Evolutionary conservation across 306 rosid species (phyloP), one percentile per base, ranked within the genome.

Genomic region (Castanea crenata): DNA sequence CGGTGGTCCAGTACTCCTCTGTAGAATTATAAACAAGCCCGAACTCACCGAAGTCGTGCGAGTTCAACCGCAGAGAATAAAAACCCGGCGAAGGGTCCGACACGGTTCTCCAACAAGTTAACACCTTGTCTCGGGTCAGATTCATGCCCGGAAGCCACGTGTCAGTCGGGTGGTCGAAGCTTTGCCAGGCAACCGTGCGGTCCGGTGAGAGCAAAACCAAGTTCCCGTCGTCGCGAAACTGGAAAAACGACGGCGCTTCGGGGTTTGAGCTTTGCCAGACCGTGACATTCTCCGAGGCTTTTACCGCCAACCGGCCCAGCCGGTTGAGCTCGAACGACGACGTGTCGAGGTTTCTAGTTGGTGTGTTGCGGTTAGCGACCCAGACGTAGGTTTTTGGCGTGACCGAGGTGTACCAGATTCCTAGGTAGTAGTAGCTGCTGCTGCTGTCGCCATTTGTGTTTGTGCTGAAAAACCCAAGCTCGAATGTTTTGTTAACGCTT

Each of bases 141-240:
- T 93, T 90, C 91, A 93, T 91, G 1, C 94, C 98, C 0, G 98
- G 97, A 0, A 93, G 87, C 97, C 97, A 93, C 20, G 89, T 87
- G 76, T 93, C 93, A 3, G 94, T 79, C 9, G 98, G 98, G 25
- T 75, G 77, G 21, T 93, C 94, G 83, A 93, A 93, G 86, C 98
- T 93, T 79, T 93, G 98, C 97, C 97, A 93, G 2, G 76, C 70
- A 67, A 90, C 78, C 9, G 8, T 61, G 41, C 87, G 89, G 55
- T 55, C 32, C 0, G 0, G 27, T 51, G 84, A 58, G 6, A 79
- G 74, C 15, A 93, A 81, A 27, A 87, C 79, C 7, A 93, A 80
- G 71, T 93, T 93, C 0, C 93, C 98, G 35, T 46, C 86, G 10
- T 90, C 98, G 11, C 79, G 57, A 41, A 41, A 41, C 11, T 41